Evolutionary conservation across 73 alveolate genomes (phyloP), one percentile per base, ranked within the genome.

Genomic region (Paramecium caudatum): DNA sequence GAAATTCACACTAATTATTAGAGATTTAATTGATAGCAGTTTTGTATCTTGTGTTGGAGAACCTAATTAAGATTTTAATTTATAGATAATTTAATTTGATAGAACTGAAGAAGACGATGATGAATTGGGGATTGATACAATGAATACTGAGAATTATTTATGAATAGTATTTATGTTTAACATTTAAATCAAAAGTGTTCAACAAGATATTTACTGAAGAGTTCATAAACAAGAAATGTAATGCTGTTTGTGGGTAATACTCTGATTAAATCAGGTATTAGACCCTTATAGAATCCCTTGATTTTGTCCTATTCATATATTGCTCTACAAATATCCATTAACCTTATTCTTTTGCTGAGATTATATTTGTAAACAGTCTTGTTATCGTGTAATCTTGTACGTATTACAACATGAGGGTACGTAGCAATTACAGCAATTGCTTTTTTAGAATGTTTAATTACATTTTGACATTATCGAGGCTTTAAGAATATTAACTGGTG

Each of bases 81-180:
- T 65, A 65, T 33, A 65, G 39, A 27, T 65, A 12, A 36, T 33
- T 33, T 9, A 36, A 25, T 65, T 65, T 33, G 49, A 33, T 33
- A 65, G 55, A 65, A 33, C 83, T 25, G 83, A 30, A 30, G 83
- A 65, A 15, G 98, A 98, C 86, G 94, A 98, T 83, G 99, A 98
- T 86, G 98, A 95, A 39, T 94, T 98, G 47, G 99, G 99, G 43
- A 82, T 98, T 32, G 95, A 95, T 88, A 98, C 97, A 91, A 96
- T 97, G 98, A 94, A 95, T 49, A 96, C 92, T 86, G 99, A 97
- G 62, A 92, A 83, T 86, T 95, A 95, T 91, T 39, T 21, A 13
- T 41, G 33, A 74, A n/a, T n/a, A n/a, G n/a, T n/a, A n/a, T n/a
- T n/a, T n/a, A n/a, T n/a, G n/a, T n/a, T n/a, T n/a, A n/a, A n/a